Evolutionary conservation across 2,329 filamentous ascomycete species (phyloP).

Genomic region (Trichoderma koningiopsis): DNA sequence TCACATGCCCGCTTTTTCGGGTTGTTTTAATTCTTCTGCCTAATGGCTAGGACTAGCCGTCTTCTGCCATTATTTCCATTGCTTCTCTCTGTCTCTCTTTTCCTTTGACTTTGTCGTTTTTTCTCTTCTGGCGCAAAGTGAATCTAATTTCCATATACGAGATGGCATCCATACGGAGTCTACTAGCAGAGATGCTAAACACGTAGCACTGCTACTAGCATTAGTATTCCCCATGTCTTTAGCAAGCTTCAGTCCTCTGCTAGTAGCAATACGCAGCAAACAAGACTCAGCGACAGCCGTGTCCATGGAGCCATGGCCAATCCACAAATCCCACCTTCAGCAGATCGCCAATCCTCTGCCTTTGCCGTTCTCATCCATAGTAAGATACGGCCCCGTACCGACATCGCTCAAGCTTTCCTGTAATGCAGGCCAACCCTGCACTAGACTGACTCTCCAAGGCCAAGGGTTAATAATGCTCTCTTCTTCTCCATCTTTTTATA

Average conservation of each 20-base stretch:
- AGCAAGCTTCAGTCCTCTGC: neutral
- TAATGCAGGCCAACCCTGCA: neutral
- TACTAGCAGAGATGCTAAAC: neutral
- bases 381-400: neutral
- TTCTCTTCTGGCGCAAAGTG: neutral
- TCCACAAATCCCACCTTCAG: neutral
- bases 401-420: neutral
- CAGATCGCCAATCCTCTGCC: neutral
- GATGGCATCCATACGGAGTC: neutral
- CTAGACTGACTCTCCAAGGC: neutral
- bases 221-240: neutral
- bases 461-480: neutral
- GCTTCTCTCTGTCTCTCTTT: too few relatives aligned
- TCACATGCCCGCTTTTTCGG: neutral
- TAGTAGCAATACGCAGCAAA: neutral
- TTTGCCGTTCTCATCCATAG: neutral
- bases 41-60: neutral
- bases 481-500: slow-evolving; percentile 1
- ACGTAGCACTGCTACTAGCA: neutral
- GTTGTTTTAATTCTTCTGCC: neutral
- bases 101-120: too few relatives aligned
- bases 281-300: neutral
- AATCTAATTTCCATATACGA: neutral
- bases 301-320: neutral
- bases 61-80: neutral